Evolutionary conservation across 805 yeast genomes (phyloP).

Genomic region (Starmerella apicola): DNA sequence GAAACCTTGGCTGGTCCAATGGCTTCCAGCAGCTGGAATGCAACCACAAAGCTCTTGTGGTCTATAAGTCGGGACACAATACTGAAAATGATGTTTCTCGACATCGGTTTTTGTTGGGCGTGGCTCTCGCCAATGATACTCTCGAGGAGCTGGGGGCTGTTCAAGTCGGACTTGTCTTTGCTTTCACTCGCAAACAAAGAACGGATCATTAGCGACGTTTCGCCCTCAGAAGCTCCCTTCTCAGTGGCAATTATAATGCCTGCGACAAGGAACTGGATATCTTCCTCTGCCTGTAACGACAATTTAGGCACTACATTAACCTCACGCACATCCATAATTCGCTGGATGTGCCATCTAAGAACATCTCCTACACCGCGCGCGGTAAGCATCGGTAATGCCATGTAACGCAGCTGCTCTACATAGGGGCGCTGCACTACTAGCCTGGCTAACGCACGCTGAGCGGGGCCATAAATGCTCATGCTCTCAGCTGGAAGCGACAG

Average conservation of each 20-base stretch:
- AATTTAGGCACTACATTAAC: neutral
- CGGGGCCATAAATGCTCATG: neutral
- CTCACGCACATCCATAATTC: conserved; percentile 2
- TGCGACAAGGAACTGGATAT: conserved; percentile 22
- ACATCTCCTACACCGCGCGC: conserved; percentile 16
- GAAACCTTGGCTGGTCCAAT: conserved; percentile 12
- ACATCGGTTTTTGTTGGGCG: neutral
- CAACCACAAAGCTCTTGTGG: conserved; percentile 13
- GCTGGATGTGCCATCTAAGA: conserved; percentile 13
- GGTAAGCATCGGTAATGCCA: conserved; percentile 21
- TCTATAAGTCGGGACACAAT: conserved; percentile 9
- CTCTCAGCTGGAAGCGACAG: conserved; percentile 10
- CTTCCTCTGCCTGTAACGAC: conserved; percentile 18
- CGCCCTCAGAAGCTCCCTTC: conserved; percentile 6
- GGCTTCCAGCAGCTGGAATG: conserved; percentile 16
- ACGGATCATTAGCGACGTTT: neutral
- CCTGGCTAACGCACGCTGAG: conserved; percentile 4
- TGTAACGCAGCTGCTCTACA: conserved; percentile 25
- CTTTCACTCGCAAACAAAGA: too few species aligned
- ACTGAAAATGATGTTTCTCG: neutral
- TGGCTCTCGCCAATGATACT: too few species aligned
- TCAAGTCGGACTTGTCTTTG: too few species aligned
- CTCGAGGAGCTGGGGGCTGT: too few species aligned
- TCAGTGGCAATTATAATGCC: conserved; percentile 23
- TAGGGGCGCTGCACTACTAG: conserved; percentile 22